A percentile compares a stretch with the other conserved stretches of the same genome.
These are phyloP conservation scores for Zygnema cylindricum DNA, from an alignment of 139 green algal genomes.

Conservation along the genomic window DNA sequence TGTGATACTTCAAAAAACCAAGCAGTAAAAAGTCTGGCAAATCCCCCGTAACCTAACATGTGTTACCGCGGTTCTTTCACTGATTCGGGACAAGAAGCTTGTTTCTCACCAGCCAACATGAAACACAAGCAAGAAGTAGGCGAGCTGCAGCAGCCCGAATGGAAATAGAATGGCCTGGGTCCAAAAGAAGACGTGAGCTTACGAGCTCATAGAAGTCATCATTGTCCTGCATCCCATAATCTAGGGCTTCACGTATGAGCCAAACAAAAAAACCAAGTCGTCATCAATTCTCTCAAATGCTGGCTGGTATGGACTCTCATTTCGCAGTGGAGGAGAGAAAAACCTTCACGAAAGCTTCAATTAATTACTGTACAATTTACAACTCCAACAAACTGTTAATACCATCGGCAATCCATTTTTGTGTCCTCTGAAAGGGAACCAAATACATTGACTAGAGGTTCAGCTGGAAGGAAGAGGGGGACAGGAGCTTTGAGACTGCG, in stretches of 20 bases:
- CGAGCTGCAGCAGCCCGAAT: conserved; percentile 38
- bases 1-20: no score
- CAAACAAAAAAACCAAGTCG: neutral
- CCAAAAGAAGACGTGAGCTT: conserved; percentile 32
- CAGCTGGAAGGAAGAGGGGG: no score
- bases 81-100: no score
- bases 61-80: no score
- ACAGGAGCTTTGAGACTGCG: no score
- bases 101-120: conserved; percentile 44
- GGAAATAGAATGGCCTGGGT: conserved; percentile 37
- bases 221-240: conserved; percentile 42
- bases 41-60: no score
- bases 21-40: no score
- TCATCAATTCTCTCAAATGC: no score
- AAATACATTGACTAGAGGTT: no score
- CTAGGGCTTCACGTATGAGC: neutral
- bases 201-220: conserved; percentile 54
- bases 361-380: neutral
- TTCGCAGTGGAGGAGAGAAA: neutral
- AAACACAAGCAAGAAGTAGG: conserved; percentile 53
- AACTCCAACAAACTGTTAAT: neutral
- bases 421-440: no score
- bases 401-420: neutral
- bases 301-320: neutral
- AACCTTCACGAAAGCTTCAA: neutral